Evolutionary conservation across 2,329 filamentous ascomycete genomes (phyloP).

Genomic region (Aspergillus sp.): DNA sequence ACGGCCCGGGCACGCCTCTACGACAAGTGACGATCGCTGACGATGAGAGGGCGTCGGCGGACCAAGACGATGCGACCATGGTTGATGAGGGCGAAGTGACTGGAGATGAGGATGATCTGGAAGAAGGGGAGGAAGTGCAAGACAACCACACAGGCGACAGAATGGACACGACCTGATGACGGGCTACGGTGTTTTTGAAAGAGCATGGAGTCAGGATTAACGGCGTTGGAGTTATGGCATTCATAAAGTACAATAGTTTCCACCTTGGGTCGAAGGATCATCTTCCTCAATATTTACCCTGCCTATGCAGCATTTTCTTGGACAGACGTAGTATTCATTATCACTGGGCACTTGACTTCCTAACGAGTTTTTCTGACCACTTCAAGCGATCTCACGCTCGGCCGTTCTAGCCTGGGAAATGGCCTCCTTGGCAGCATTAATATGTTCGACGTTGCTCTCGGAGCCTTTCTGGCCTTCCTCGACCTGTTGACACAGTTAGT

Average conservation of each 20-base stretch:
- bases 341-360: too few relatives aligned
- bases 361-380: neutral
- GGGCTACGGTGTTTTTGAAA: constrained; percentile 10
- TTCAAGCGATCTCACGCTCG: constrained; percentile 37
- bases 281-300: neutral
- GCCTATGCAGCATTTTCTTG: too few relatives aligned
- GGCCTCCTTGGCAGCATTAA: constrained; percentile 42
- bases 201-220: constrained; percentile 26
- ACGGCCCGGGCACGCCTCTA: constrained; percentile 36
- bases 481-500: constrained; percentile 18
- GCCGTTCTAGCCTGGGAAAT: constrained; percentile 39
- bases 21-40: constrained; percentile 33
- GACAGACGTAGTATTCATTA: too few relatives aligned
- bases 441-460: constrained; percentile 39
- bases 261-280: neutral
- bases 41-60: constrained; percentile 37
- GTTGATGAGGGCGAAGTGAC: constrained; percentile 49
- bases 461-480: constrained; percentile 40
- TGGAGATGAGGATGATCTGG: constrained; percentile 42
- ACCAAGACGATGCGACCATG: constrained; percentile 60
- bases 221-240: constrained; percentile 19
- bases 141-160: constrained; percentile 51
- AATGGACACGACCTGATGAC: constrained; percentile 61
- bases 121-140: constrained; percentile 50
- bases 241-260: constrained; percentile 16